These are phyloP conservation scores for Cyberlindnera meyerae DNA, from an alignment of 805 yeast genomes.

Conservation along the genomic window DNA sequence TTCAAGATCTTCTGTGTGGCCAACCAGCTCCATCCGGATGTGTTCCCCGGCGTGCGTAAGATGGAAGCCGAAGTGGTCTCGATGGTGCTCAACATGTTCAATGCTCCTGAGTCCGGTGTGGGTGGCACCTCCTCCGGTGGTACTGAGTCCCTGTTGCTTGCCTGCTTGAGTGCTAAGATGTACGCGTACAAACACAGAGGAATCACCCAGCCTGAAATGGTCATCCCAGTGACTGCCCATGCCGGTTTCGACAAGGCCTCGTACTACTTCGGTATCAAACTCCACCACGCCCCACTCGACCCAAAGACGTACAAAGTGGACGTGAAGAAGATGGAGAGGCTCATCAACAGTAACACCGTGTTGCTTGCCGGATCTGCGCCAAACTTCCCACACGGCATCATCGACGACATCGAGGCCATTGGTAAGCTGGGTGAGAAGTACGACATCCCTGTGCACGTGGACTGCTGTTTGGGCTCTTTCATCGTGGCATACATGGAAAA, in stretches of 20 bases:
- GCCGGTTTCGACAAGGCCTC: conserved; percentile 96
- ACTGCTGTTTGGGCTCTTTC: conserved; percentile 93
- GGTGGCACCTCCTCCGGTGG: conserved; percentile 95
- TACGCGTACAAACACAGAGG: conserved; percentile 56
- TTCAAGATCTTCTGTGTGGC: conserved; percentile 77
- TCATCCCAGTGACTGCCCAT: conserved; percentile 86
- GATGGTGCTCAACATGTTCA: conserved; percentile 77
- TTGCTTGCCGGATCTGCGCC: conserved; percentile 92
- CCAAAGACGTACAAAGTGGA: conserved; percentile 65
- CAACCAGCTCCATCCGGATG: conserved; percentile 95
- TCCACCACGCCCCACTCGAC: conserved; percentile 76
- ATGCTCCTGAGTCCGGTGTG: conserved; percentile 67
- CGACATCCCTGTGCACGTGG: conserved; percentile 88
- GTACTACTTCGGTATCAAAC: conserved; percentile 79
- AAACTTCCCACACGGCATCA: conserved; percentile 93
- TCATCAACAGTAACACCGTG: conserved; percentile 76
- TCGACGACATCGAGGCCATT: conserved; percentile 78
- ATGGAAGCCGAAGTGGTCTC: conserved; percentile 95
- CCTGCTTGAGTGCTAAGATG: conserved; percentile 86
- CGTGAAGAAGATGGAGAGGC: conserved; percentile 49
- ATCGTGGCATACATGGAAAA: conserved; percentile 73
- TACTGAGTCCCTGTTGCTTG: conserved; percentile 82
- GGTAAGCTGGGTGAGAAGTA: conserved; percentile 53
- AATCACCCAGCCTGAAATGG: conserved; percentile 71
- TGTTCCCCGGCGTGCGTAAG: conserved; percentile 91